Base-by-base conservation (phyloP, 2,329 filamentous ascomycete species). In the Nigrospora osmanthi region DNA sequence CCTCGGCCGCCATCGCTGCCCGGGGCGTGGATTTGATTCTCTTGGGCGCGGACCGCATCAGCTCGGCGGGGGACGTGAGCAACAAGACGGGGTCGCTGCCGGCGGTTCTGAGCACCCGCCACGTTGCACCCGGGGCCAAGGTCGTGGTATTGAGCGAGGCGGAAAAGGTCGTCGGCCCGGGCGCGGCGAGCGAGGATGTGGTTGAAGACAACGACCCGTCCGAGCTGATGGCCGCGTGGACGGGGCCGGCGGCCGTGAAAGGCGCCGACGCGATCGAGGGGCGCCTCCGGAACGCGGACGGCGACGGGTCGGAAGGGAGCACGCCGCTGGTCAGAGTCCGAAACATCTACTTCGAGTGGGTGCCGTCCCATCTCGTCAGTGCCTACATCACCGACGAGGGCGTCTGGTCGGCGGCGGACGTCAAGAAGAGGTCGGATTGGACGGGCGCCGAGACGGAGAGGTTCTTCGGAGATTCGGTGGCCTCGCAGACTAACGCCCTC, bases 31-130 rank as follows among this genome's bases (percentile, higher is more conserved):
- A 85, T 51, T 43, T 83, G 1, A 62, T 87, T 2, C 61, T 87
- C 4, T 64, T 87, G 1, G 82, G 82, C 1, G 80, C 81, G 2
- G 83, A 87, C 55, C 66, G 77, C 5, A 80, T 87, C 44, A 73
- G 75, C 12, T 58, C 64, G 1, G 57, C 64, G 1, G 82, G 80
- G 2, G 73, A 76, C 30, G 75, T 85, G 15, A 80, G 73, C 58
- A 87, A 86, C 61, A 87, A 86, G 60, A 80, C 72, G 0, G 82
- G 83, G 0, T 82, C 79, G 2, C 60, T 85, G 7, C 72, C 79
- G 1, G 72, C 76, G 1, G 70, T 78, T 0, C 64, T 85, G 2
- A 70, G 74, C 41, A 73, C 76, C 9, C 76, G 69, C 43, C 59
- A 74, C 41, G 59, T 75, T 3, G 67, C 70, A 4, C 68, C 71